These are phyloP conservation scores for Elaeis oleifera DNA, from an alignment of 202 grass and related monocot species.

Conservation along the genomic window DNA sequence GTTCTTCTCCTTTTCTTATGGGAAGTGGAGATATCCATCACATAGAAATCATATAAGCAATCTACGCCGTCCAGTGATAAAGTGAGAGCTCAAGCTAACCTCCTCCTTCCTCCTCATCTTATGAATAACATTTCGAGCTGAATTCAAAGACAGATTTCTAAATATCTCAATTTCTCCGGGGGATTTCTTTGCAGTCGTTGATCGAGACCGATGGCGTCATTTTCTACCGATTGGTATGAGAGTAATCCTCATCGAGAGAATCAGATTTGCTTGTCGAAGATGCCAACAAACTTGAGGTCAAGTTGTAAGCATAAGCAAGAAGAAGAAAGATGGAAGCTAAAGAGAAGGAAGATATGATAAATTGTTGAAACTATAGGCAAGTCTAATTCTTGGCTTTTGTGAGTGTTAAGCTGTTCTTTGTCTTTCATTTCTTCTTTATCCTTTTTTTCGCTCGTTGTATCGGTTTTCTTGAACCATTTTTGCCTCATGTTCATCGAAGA, in stretches of 20 bases:
- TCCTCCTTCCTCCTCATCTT: not conserved
- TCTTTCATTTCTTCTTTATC: slow-evolving; percentile 2
- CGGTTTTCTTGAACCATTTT: too few species aligned
- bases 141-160: too few species aligned
- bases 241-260: not conserved
- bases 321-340: slow-evolving; percentile 17
- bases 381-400: slow-evolving; percentile 32
- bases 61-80: not conserved
- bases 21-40: slow-evolving; percentile 20
- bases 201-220: slow-evolving; percentile 1
- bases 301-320: slow-evolving; percentile 13
- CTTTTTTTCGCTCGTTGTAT: not conserved
- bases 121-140: not conserved
- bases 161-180: too few species aligned
- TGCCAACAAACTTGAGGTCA: not conserved
- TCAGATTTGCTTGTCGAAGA: not conserved
- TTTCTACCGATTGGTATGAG: not conserved
- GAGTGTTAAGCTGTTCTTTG: slow-evolving; percentile 10
- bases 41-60: not conserved
- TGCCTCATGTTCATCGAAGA: too few species aligned
- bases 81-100: slow-evolving; percentile 9
- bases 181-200: not conserved
- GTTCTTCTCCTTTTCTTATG: slow-evolving; percentile 19
- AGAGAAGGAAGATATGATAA: slow-evolving; percentile 3
- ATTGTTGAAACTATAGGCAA: slow-evolving; percentile 24